Evolutionary conservation across 441 rosid species (phyloP).

Genomic region (Pelargonium myrrhifolium): DNA sequence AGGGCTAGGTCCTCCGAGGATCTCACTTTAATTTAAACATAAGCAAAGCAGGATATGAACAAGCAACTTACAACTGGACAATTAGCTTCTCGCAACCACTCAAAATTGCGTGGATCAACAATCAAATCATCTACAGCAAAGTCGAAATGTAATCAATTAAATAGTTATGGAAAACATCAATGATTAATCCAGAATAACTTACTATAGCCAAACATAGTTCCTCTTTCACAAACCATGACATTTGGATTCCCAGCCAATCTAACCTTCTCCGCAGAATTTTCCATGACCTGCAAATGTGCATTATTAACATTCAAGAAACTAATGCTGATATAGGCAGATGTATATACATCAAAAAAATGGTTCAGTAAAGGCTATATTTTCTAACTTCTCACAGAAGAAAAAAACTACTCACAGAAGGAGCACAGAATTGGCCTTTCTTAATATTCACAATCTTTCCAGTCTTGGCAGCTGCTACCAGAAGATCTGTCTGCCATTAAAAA

Average conservation of each 20-base stretch:
- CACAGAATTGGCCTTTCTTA: constrained; percentile 89
- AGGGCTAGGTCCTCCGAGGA: too few species aligned
- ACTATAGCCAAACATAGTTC: constrained; percentile 97
- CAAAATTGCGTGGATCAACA: constrained; percentile 90
- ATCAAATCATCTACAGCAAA: constrained; percentile 71
- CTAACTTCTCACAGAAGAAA: constrained; percentile 8
- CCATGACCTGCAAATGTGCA: constrained; percentile 57
- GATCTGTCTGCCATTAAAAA: constrained; percentile 58
- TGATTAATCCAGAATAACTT: constrained; percentile 30
- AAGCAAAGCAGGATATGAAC: too few species aligned
- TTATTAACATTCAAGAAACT: constrained; percentile 13
- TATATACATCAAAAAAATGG: constrained; percentile 9
- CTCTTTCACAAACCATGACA: constrained; percentile 92
- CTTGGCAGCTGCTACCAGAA: constrained; percentile 83
- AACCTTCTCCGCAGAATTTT: constrained; percentile 74
- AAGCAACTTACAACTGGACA: constrained; percentile 56
- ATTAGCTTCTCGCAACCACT: constrained; percentile 90
- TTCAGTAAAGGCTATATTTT: constrained; percentile 8
- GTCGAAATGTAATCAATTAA: constrained; percentile 24
- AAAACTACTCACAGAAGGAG: constrained; percentile 60
- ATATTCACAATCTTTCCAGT: constrained; percentile 84
- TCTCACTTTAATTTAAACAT: too few species aligned
- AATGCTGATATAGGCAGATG: neutral
- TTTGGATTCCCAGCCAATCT: constrained; percentile 78
- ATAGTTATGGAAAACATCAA: neutral